Evolutionary conservation across 768 basidiomycete genomes (phyloP), one percentile per base, ranked within the genome.

Genomic region (Termitomyces sp.): DNA sequence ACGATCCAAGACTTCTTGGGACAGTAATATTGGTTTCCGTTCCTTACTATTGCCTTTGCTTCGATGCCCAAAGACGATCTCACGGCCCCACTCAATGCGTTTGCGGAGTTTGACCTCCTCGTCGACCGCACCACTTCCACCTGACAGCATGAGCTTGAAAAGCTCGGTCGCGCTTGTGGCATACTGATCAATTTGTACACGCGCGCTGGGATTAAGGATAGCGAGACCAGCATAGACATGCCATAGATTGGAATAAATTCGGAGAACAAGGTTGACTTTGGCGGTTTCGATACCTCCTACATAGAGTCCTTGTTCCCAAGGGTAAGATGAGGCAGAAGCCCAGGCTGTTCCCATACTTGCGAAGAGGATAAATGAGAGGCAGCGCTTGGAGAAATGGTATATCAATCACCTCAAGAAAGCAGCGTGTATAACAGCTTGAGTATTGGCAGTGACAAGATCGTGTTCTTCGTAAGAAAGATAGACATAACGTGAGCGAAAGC

Each of bases 201-300:
- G 82, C 0, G 97, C 97, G 11, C 81, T 86, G 5, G 97, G 96
- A 71, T 99, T 98, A 60, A 99, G 82, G 68, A 98, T 92, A 1
- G 96, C 96, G n/a, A 99, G 83, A 2, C 97, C 96, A 14, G 96
- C 96, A 70, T 99, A 99, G 67, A 99, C 96, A 73, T 99, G 96
- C 94, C 94, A 99, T 60, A 94, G 89, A 71, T 94, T 97, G 45
- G 92, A 83, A 72, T 98, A 99, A 66, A 99, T 98, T 0, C 97
- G 92, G 20, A 97, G 82, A 61, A 90, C 86, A 71, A 98, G 88
- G 78, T 99, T 99, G 65, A 94, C 94, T 74, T 99, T 99, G 64
- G 94, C 94, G 1, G 93, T 95, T 71, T 99, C 97, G 64, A 99
- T 94, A 0, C 97, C 97, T 24, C 94, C 92, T 32, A 97, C 92